These are phyloP conservation scores for Penicillium manginii DNA, from an alignment of 495 filamentous ascomycete genomes.

Conservation along the genomic window DNA sequence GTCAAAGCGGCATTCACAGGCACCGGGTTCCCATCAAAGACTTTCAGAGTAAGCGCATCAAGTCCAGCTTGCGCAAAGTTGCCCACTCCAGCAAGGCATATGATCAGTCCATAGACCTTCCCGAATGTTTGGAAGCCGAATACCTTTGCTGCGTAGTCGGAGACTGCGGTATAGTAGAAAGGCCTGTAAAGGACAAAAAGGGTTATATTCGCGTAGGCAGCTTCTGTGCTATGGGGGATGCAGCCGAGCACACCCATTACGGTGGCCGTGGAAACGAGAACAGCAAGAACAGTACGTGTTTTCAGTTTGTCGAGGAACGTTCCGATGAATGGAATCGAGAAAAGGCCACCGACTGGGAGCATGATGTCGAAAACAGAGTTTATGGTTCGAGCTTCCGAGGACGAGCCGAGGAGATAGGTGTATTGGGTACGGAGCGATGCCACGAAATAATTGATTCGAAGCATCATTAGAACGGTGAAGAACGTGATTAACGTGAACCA, in stretches of 20 bases:
- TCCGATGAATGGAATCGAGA: slow-evolving; percentile 88
- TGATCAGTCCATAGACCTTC: slow-evolving; percentile 93
- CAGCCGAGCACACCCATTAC: slow-evolving; percentile 79
- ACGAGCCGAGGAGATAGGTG: slow-evolving; percentile 68
- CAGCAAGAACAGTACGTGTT: slow-evolving; percentile 72
- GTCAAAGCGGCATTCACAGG: slow-evolving; percentile 79
- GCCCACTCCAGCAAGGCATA: slow-evolving; percentile 82
- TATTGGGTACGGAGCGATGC: slow-evolving; percentile 90
- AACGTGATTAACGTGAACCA: slow-evolving; percentile 89
- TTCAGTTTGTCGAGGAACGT: slow-evolving; percentile 75
- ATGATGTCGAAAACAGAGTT: slow-evolving; percentile 90
- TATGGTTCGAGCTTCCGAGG: slow-evolving; percentile 62
- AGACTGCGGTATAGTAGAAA: slow-evolving; percentile 58
- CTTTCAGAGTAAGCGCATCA: slow-evolving; percentile 76
- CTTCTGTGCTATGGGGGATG: slow-evolving; percentile 64
- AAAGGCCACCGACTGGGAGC: slow-evolving; percentile 82
- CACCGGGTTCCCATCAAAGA: slow-evolving; percentile 71
- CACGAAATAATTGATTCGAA: slow-evolving; percentile 96
- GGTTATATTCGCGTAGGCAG: slow-evolving; percentile 76
- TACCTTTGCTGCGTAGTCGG: slow-evolving; percentile 90
- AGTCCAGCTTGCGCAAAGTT: slow-evolving; percentile 86
- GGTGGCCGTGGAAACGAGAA: slow-evolving; percentile 74
- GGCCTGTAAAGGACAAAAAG: slow-evolving; percentile 71
- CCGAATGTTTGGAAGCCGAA: slow-evolving; percentile 96
- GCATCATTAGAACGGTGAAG: slow-evolving; percentile 92